A percentile compares a stretch with the other conserved stretches of the same genome.
Evolutionary conservation across 345 rosid species (phyloP).

Genomic region (Excoecaria cochinchinensis): DNA sequence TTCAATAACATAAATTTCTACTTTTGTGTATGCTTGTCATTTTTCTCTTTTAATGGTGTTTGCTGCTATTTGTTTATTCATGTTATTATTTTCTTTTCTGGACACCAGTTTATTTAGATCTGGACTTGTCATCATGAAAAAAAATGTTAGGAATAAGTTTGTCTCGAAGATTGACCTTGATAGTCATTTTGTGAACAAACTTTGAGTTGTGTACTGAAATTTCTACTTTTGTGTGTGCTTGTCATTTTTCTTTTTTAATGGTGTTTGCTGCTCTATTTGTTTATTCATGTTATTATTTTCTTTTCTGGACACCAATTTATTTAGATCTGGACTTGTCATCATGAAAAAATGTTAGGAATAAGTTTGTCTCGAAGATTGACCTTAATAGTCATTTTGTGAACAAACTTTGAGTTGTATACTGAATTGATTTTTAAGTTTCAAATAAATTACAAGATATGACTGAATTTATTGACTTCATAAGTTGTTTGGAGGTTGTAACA

Average conservation of each 20-base stretch:
- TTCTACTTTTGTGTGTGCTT: too few species aligned
- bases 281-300: too few species aligned
- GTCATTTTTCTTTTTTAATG: too few species aligned
- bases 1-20: not conserved
- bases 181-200: not conserved
- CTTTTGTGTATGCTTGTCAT: not conserved
- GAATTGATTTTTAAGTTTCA: not conserved
- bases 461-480: not conserved
- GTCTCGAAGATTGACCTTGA: not conserved
- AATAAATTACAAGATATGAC: too few species aligned
- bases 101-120: not conserved
- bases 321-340: too few species aligned
- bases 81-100: not conserved
- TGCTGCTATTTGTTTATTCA: not conserved
- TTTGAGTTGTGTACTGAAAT: not conserved
- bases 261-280: too few species aligned
- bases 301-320: too few species aligned
- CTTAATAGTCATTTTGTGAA: not conserved
- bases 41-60: not conserved
- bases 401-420: not conserved
- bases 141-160: not conserved
- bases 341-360: too few species aligned
- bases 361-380: not conserved
- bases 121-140: not conserved
- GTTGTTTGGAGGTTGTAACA: not conserved